Evolutionary conservation across 306 rosid genomes (phyloP), one percentile per base, ranked within the genome.

Genomic region (Clitoria ternatea): DNA sequence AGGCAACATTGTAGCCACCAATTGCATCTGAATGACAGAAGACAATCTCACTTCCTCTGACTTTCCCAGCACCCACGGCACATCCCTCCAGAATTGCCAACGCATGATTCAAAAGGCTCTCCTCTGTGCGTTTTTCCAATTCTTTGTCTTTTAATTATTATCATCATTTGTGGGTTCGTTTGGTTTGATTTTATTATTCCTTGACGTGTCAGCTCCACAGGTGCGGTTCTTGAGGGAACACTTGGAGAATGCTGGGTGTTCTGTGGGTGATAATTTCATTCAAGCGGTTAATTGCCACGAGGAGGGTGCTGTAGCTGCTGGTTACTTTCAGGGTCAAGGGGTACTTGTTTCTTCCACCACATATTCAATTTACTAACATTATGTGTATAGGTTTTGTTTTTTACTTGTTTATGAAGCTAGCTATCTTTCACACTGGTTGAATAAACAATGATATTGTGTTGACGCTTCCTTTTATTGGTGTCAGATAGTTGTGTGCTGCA

Each of bases 211-310:
- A 85, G 91, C 80, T 86, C 96, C 98, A 14, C 77, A 55, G 74
- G 92, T 85, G 83, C 89, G 70, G 43, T 88, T 88, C 74, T 77
- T 92, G 72, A 72, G 78, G 81, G 90, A 86, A 72, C 81, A 77
- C 45, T 70, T 90, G 79, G 89, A 81, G 79, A 84, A 88, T 85
- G 77, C 92, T 66, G 98, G 96, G 61, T 92, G 98, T 69, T 62
- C 40, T 2, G 65, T 90, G 19, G 83, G 83, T 10, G 85, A 90
- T 27, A 79, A 69, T 69, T 90, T 88, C 73, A 56, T 92, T 72
- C 86, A 64, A 80, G 87, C 95, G 33, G 78, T 79, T 39, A 66
- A 77, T 49, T 93, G 98, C 54, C 32, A 82, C 11, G 45, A 40
- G 35, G 18, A 7, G 6, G 43, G 43, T 56, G 3, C 67, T 56